phyloP scores from a whole-genome alignment of 495 filamentous ascomycete genomes.

The Neurospora sublineolata region DNA sequence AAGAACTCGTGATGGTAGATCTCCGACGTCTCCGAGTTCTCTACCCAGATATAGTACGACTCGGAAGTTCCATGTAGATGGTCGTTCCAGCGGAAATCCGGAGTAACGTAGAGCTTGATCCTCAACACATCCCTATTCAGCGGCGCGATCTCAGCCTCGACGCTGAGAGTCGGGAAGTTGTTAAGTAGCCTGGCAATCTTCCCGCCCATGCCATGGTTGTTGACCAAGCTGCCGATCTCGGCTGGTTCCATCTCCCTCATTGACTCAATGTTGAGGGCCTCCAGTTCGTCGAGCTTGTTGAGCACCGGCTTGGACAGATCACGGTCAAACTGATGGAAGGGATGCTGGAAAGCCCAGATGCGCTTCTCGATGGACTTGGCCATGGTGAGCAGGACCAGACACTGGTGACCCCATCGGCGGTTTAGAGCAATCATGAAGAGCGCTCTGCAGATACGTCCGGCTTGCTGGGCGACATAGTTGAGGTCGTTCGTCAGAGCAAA shows the following conservation, averaged over 20 bases:
- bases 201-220: conserved; percentile 76
- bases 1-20: conserved; percentile 98
- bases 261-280: conserved; percentile 62
- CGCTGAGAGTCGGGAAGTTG: conserved; percentile 81
- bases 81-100: conserved; percentile 94
- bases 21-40: conserved; percentile 94
- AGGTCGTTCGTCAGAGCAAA: conserved; percentile 86
- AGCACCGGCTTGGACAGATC: conserved; percentile 65
- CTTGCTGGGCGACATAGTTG: conserved; percentile 90
- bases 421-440: conserved; percentile 97
- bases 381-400: conserved; percentile 73
- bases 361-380: conserved; percentile 95
- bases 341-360: conserved; percentile 89
- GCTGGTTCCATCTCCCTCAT: conserved; percentile 84
- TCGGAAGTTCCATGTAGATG: conserved; percentile 88
- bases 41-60: conserved; percentile 97
- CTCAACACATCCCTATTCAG: conserved; percentile 89
- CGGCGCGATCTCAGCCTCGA: conserved; percentile 90
- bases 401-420: conserved; percentile 87
- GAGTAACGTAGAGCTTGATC: conserved; percentile 70
- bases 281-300: conserved; percentile 68
- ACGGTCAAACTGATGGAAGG: conserved; percentile 80
- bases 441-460: conserved; percentile 85
- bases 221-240: conserved; percentile 85
- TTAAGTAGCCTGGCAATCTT: conserved; percentile 69